These are phyloP conservation scores for Thalassiosira pacifica DNA, from an alignment of 352 stramenopile species.

Conservation along the genomic window DNA sequence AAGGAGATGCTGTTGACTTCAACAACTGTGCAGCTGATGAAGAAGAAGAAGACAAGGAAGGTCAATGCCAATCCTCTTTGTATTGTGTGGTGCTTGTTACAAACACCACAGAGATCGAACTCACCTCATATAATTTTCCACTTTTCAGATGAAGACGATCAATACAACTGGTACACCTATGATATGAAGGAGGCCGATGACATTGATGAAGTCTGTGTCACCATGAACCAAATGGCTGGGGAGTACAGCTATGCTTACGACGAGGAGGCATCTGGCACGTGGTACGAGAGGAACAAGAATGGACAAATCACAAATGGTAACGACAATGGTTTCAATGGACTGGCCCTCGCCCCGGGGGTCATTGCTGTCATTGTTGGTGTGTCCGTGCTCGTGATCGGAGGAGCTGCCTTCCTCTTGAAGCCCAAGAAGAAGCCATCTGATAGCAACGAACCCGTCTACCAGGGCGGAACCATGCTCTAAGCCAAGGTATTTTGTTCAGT, in stretches of 20 bases:
- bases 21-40: conserved; percentile 30
- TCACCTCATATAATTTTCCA: no score
- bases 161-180: conserved; percentile 36
- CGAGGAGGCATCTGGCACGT: conserved; percentile 18
- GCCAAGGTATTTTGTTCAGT: no score
- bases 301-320: conserved; percentile 24
- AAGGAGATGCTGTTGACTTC: conserved; percentile 41
- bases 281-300: conserved; percentile 45
- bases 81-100: no score
- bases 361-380: conserved; percentile 21
- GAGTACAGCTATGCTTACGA: conserved; percentile 43
- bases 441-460: conserved; percentile 4
- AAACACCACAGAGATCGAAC: no score
- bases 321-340: conserved; percentile 13
- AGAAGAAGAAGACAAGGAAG: conserved; percentile 8
- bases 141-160: conserved; percentile 36
- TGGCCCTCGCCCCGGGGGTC: conserved; percentile 9
- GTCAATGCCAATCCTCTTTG: no score
- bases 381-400: not conserved
- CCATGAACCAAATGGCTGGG: conserved; percentile 28
- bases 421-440: conserved; percentile 31
- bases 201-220: conserved; percentile 38
- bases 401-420: conserved; percentile 15
- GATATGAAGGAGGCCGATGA: conserved; percentile 53
- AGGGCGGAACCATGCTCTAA: conserved; percentile 33